Conservation (phyloP, 2,329 filamentous ascomycete species). For the Alternaria gansuensis region DNA sequence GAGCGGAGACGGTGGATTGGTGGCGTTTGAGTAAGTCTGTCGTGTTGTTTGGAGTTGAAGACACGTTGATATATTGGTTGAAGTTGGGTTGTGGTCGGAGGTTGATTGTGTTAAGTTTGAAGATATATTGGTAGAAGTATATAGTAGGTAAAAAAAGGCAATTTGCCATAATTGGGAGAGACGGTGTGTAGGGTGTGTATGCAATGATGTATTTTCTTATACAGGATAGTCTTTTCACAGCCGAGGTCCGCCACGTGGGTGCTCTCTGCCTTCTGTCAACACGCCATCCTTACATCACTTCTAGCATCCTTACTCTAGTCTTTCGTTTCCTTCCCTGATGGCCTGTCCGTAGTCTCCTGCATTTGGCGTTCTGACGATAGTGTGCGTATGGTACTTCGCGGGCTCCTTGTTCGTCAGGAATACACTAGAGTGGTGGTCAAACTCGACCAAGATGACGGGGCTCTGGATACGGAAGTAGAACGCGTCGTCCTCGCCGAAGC, state of each 20-base stretch:
- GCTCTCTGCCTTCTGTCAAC: neutral
- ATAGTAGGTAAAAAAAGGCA: too few species aligned
- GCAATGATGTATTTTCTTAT: neutral
- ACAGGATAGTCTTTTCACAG: neutral
- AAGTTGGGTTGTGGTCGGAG: too few species aligned
- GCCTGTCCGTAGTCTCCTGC: slow-evolving; percentile 76
- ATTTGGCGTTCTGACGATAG: slow-evolving; percentile 75
- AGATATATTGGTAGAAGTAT: too few species aligned
- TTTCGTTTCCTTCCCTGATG: slow-evolving; percentile 47
- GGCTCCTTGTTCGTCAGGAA: slow-evolving; percentile 78
- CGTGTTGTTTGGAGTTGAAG: too few species aligned
- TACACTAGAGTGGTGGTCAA: slow-evolving; percentile 82
- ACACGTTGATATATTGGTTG: too few species aligned
- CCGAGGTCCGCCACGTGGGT: neutral
- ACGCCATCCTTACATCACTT: neutral
- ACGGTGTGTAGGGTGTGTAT: neutral
- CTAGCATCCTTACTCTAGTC: slow-evolving; percentile 20
- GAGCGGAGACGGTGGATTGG: too few species aligned
- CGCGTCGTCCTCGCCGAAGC: slow-evolving; percentile 70
- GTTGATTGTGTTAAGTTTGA: too few species aligned
- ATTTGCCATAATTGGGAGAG: too few species aligned
- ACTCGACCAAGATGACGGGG: slow-evolving; percentile 77
- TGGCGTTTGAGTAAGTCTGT: too few species aligned
- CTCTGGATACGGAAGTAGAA: slow-evolving; percentile 84
- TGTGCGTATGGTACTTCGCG: slow-evolving; percentile 82